These are phyloP conservation scores for Blepharisma japonicum DNA, from an alignment of 73 alveolate species.

Conservation along the genomic window DNA sequence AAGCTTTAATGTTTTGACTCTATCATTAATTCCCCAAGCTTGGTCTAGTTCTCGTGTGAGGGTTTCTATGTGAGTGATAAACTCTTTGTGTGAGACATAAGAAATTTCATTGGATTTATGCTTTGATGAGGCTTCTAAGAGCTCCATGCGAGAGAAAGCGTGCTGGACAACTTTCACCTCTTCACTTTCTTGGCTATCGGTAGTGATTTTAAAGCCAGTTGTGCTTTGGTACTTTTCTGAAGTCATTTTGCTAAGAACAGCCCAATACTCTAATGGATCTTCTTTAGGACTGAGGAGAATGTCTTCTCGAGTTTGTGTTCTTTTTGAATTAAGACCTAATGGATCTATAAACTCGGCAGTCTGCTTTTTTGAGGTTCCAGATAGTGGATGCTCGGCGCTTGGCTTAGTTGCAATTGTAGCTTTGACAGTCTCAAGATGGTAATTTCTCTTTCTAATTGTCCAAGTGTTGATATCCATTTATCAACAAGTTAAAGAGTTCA, in stretches of 20 bases:
- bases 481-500: not conserved
- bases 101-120: not conserved
- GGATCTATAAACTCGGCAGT: slow-evolving; percentile 12
- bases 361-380: not conserved
- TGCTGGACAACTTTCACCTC: slow-evolving; percentile 11
- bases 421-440: slow-evolving; percentile 17
- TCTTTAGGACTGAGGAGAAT: slow-evolving; percentile 8
- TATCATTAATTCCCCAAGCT: slow-evolving; percentile 64
- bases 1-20: slow-evolving; percentile 69
- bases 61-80: slow-evolving; percentile 46
- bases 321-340: not conserved
- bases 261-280: slow-evolving; percentile 29
- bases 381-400: not conserved
- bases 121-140: not conserved
- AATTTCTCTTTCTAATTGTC: slow-evolving; percentile 27
- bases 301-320: not conserved
- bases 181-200: not conserved
- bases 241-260: not conserved
- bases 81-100: slow-evolving; percentile 38
- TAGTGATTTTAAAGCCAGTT: not conserved
- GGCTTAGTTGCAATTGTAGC: not conserved
- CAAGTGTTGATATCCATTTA: slow-evolving; percentile 25
- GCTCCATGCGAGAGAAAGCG: not conserved
- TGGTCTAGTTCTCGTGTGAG: slow-evolving; percentile 56
- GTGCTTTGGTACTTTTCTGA: slow-evolving; percentile 7